Evolutionary conservation across 371 early-diverging fungal species (phyloP), one percentile per base, ranked within the genome.

Genomic region (Mucor plumbeus): DNA sequence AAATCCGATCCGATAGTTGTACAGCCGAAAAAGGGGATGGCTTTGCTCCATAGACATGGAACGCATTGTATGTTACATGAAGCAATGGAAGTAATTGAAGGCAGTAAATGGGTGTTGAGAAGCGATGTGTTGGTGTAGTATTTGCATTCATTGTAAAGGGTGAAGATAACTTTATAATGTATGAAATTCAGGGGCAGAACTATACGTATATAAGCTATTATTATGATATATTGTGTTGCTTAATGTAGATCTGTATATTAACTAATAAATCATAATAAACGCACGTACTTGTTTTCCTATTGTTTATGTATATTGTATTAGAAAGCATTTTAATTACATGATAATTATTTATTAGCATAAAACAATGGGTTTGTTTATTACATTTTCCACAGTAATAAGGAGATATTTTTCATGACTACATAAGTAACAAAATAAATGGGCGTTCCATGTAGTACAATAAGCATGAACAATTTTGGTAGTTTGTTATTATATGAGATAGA

Each of bases 41-140:
- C 90, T 40, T 73, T 93, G 61, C 80, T 93, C 15, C 94, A 93
- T 79, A 83, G 85, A 54, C 94, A 93, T 65, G 94, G 93, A 1
- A 84, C 85, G 7, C 80, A 87, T 57, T 93, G 94, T 65, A 71
- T 93, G 55, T 76, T 91, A 61, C 94, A 93, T 71, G 94, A 93
- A 67, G 91, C 85, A 0, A 76, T 82, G 67, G 84, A 83, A 56
- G 90, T 93, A 0, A 75, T 70, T 15, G 76, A 80, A 34, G 92
- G 94, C 7, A 76, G 69, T 61, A 93, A 93, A 72, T 93, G 90
- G 73, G 87, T 93, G 0, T 54, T 93, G 35, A 75, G 93, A 15
- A 90, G 90, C 34, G 94, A 93, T 77, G 82, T 93, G 11, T 11
- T 80, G 13, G 71, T 80, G 19, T 50, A 50, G 10, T 11, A 21